phyloP scores from a whole-genome alignment of 306 rosid genomes.

The Corylus avellana region DNA sequence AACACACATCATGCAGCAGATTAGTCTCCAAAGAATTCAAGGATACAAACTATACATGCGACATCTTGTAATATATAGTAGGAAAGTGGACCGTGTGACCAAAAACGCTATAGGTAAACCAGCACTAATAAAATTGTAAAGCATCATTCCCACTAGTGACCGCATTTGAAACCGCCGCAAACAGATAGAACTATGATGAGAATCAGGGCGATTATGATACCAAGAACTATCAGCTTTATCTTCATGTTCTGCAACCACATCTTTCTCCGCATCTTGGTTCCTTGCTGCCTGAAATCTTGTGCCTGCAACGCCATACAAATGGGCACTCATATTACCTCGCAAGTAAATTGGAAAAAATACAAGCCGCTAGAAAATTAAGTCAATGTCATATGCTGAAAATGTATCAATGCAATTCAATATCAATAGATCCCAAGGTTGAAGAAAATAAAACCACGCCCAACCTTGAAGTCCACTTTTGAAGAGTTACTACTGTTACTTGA shows the following conservation, averaged over 20 bases:
- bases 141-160: not conserved
- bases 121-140: not conserved
- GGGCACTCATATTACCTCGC: not conserved
- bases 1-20: not conserved
- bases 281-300: slow-evolving; percentile 73
- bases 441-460: not conserved
- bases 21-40: not conserved
- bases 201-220: slow-evolving; percentile 51
- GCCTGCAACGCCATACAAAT: slow-evolving; percentile 50
- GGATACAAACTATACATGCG: not conserved
- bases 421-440: not conserved
- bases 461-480: not conserved
- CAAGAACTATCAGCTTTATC: slow-evolving; percentile 76
- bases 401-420: not conserved
- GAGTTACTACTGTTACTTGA: not conserved
- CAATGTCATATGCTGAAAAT: not conserved
- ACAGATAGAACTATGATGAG: slow-evolving; percentile 60
- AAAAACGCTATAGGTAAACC: not conserved
- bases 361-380: no score
- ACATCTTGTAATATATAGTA: not conserved
- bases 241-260: slow-evolving; percentile 99
- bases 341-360: not conserved
- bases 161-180: slow-evolving; percentile 67
- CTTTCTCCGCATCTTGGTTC: slow-evolving; percentile 76
- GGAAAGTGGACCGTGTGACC: not conserved